Base-by-base conservation (phyloP, 129 eudicot genomes). In the Rutidosis leptorrhynchoides region DNA sequence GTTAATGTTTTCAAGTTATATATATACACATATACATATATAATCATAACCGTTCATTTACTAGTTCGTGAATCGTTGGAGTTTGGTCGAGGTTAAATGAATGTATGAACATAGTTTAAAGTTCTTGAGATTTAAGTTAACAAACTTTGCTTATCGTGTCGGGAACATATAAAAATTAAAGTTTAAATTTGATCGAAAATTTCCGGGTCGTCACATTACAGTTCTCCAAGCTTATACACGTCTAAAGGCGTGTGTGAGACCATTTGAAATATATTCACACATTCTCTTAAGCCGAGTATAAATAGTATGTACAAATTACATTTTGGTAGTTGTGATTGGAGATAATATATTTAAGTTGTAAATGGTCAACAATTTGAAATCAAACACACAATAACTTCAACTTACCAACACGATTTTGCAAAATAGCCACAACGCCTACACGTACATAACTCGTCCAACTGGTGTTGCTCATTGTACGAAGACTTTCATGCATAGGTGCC, bases 391-490 rank as follows among this genome's bases (percentile, higher is more conserved):
- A 32, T 64, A 37, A 65, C 51, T 57, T 58, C 53, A 78, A 58
- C 82, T 37, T 77, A 90, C 97, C 89, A 26, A 86, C 92, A 30
- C 96, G 95, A 45, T 84, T 93, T 59, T 93, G 96, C 35, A 93
- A 65, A 66, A 93, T 66, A 43, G 85, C 92, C 73, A 88, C 84
- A 67, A 93, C 77, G 33, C 98, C 96, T 63, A 78, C 78, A 67
- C 88, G 95, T 24, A 84, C 58, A 69, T 77, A 83, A 46, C 73
- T 66, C 22, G 84, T 62, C 98, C 98, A 93, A 26, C 35, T 83
- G 29, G 27, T 81, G 65, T 64, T 48, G 49, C 61, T 68, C 85
- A 63, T 70, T 67, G 84, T 55, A 49, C 65, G 74, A 7, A 93
- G 83, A 71, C 71, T 76, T 43, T 80, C 81, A 74, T 75, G 81